Evolutionary conservation across 805 yeast genomes (phyloP).

Genomic region (Yamadazyma paraphyllophila): DNA sequence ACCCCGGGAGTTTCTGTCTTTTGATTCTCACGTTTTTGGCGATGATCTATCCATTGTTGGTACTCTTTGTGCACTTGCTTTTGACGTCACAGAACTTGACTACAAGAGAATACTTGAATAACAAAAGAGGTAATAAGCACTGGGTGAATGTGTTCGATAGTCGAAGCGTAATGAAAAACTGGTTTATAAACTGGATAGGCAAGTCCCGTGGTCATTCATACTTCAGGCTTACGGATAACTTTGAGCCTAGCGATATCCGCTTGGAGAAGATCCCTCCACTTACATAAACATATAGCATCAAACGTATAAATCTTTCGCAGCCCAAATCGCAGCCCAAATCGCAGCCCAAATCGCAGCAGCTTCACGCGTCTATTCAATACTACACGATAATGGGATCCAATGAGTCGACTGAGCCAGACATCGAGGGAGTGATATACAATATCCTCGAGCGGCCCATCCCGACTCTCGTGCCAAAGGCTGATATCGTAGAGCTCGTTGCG

Average conservation of each 20-base stretch:
- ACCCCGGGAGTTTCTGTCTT: conserved; percentile 48
- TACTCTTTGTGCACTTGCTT: conserved; percentile 53
- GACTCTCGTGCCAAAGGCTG: conserved; percentile 9
- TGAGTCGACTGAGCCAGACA: not conserved
- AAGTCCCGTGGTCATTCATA: conserved; percentile 24
- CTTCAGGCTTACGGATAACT: conserved; percentile 18
- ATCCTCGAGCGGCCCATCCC: no score
- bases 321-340: not conserved
- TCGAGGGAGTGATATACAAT: not conserved
- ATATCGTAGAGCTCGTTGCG: conserved; percentile 3
- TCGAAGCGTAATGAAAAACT: conserved; percentile 22
- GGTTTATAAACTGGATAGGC: conserved; percentile 39
- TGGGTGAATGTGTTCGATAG: conserved; percentile 33
- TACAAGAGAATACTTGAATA: conserved; percentile 68
- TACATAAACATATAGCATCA: not conserved
- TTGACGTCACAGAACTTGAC: conserved; percentile 59
- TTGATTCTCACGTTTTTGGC: conserved; percentile 46
- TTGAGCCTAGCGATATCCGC: conserved; percentile 25
- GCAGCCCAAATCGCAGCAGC: not conserved
- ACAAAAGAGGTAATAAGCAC: conserved; percentile 29
- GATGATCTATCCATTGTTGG: conserved; percentile 53
- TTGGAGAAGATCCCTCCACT: conserved; percentile 22
- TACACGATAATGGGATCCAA: not conserved
- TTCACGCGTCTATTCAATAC: not conserved
- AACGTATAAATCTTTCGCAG: not conserved